A percentile compares a stretch with the other conserved stretches of the same genome.
Conservation (phyloP, 306 rosid species). For the Acacia confusa region DNA sequence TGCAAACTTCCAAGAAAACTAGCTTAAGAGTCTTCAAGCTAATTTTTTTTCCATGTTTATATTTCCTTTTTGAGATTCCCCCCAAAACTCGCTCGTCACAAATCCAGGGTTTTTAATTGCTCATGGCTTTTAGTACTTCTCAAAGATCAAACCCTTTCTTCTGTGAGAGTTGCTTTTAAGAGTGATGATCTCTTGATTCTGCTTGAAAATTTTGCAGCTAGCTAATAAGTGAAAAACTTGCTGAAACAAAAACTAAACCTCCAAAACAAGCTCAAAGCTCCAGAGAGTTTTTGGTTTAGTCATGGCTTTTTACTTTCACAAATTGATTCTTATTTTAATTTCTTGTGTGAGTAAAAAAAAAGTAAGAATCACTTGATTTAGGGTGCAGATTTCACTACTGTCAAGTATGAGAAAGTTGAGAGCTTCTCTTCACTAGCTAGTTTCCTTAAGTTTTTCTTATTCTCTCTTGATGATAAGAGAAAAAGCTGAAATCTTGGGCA, state of each 20-base stretch:
- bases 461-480: not conserved
- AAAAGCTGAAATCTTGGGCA: not conserved
- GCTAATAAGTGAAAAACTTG: not conserved
- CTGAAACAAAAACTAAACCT: not conserved
- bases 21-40: constrained; percentile 21
- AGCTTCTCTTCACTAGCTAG: not conserved
- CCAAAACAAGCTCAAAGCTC: not conserved
- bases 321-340: no score
- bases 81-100: not conserved
- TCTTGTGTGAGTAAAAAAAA: not conserved
- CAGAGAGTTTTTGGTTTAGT: not conserved
- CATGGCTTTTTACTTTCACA: not conserved
- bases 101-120: not conserved
- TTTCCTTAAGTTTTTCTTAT: not conserved
- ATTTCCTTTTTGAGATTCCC: not conserved
- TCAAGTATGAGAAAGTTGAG: not conserved
- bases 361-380: not conserved
- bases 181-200: not conserved
- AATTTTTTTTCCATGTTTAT: not conserved
- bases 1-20: constrained; percentile 20
- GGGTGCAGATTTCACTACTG: not conserved
- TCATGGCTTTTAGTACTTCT: not conserved
- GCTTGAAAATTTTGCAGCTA: not conserved
- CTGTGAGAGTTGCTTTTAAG: not conserved
- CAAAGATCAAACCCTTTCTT: not conserved